phyloP scores from a whole-genome alignment of 176 grass and related monocot species.

The Lolium rigidum region DNA sequence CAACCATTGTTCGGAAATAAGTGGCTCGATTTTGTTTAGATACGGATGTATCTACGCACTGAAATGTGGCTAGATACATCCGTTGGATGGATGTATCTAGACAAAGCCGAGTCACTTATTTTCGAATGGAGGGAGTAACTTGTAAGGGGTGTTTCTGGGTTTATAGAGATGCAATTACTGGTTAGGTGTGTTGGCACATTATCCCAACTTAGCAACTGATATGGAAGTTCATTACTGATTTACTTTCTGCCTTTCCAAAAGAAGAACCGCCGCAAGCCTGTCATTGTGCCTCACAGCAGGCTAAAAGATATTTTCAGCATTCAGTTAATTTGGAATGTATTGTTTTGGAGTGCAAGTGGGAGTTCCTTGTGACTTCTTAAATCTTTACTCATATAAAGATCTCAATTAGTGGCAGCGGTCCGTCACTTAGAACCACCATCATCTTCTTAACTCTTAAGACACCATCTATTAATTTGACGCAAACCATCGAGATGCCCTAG shows the following conservation, averaged over 20 bases:
- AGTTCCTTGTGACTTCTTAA: neutral
- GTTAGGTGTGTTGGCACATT: neutral
- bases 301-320: neutral
- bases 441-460: neutral
- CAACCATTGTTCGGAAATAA: too few relatives aligned
- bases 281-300: slow-evolving; percentile 12
- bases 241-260: slow-evolving; percentile 24
- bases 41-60: too few relatives aligned
- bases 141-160: neutral
- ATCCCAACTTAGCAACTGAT: slow-evolving; percentile 8
- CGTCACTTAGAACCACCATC: neutral
- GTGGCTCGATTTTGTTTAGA: too few relatives aligned
- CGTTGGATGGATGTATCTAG: too few relatives aligned
- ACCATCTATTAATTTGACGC: neutral
- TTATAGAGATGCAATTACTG: slow-evolving; percentile 16
- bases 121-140: neutral
- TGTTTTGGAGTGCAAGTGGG: neutral
- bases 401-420: neutral
- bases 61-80: too few relatives aligned
- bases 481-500: neutral
- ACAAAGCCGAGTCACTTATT: too few relatives aligned
- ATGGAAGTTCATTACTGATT: slow-evolving; percentile 17
- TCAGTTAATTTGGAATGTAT: slow-evolving; percentile 23
- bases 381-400: neutral
- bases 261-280: neutral